Evolutionary conservation across 2,329 filamentous ascomycete species (phyloP).

Genomic region (Trichoderma lentiforme): DNA sequence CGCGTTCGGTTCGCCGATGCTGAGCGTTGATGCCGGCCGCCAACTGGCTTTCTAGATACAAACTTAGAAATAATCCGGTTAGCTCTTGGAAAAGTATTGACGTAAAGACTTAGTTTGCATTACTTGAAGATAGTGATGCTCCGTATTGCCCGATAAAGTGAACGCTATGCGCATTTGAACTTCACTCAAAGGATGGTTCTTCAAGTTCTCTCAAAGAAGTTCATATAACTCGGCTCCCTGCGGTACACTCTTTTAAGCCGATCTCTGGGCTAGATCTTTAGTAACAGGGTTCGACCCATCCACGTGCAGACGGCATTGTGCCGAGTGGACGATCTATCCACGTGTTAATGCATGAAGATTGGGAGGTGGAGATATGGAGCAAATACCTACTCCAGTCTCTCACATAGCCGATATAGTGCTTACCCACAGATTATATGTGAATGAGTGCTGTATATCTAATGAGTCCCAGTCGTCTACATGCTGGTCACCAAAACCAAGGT

Average conservation of each 20-base stretch:
- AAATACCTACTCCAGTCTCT: background rate
- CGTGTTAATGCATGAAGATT: background rate
- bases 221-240: background rate
- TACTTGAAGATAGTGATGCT: background rate
- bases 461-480: background rate
- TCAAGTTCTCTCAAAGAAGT: background rate
- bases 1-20: background rate
- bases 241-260: background rate
- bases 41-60: background rate
- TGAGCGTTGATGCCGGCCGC: constrained; percentile 3
- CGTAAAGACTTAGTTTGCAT: background rate
- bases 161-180: background rate
- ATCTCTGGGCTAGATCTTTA: background rate
- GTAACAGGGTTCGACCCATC: background rate
- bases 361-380: background rate
- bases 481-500: background rate
- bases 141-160: background rate
- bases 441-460: background rate
- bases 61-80: background rate
- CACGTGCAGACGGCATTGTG: background rate
- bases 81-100: background rate
- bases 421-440: background rate
- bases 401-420: background rate
- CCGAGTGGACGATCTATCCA: constrained; percentile 7
- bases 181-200: background rate